Percentiles rank a stretch among this genome's conserved stretches.
phyloP scores from a whole-genome alignment of 2,329 filamentous ascomycete species.

The Remersonia thermophila region DNA sequence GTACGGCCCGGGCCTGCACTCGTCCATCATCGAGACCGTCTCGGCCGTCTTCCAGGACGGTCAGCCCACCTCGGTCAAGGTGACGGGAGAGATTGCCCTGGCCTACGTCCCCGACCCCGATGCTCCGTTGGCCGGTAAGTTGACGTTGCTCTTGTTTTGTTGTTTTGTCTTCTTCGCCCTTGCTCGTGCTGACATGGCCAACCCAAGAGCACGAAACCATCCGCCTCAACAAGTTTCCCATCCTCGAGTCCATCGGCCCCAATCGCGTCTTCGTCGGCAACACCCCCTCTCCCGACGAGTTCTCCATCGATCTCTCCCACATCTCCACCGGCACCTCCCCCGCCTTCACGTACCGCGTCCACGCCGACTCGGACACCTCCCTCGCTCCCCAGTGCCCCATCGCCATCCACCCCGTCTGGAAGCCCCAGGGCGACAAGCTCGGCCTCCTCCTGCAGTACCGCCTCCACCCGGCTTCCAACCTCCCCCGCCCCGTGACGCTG shows the following conservation, averaged over 20 bases:
- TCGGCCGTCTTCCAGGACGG: slow-evolving; percentile 72
- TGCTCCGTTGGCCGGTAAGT: slow-evolving; percentile 37
- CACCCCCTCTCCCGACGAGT: slow-evolving; percentile 55
- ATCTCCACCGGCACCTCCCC: slow-evolving; percentile 58
- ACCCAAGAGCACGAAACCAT: slow-evolving; percentile 51
- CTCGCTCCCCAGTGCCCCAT: slow-evolving; percentile 55
- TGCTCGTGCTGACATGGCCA: no score
- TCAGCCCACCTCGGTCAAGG: slow-evolving; percentile 54
- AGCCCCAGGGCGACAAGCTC: slow-evolving; percentile 71
- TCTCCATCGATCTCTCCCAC: slow-evolving; percentile 59
- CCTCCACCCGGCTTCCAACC: slow-evolving; percentile 55
- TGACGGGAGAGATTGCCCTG: slow-evolving; percentile 82
- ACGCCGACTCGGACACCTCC: slow-evolving; percentile 44
- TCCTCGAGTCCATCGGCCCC: slow-evolving; percentile 83
- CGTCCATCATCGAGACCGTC: slow-evolving; percentile 86
- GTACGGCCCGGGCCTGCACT: slow-evolving; percentile 64
- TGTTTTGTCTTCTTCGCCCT: neutral
- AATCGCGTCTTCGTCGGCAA: slow-evolving; percentile 85
- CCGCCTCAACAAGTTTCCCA: slow-evolving; percentile 74
- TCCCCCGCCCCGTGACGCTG: slow-evolving; percentile 30
- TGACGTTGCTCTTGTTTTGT: slow-evolving; percentile 2
- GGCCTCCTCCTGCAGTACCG: slow-evolving; percentile 76
- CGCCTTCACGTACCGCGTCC: slow-evolving; percentile 87
- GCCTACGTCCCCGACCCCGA: slow-evolving; percentile 54
- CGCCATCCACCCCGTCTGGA: slow-evolving; percentile 65